phyloP scores from a whole-genome alignment of 208 protist genomes.

The Leptomonas seymouri region DNA sequence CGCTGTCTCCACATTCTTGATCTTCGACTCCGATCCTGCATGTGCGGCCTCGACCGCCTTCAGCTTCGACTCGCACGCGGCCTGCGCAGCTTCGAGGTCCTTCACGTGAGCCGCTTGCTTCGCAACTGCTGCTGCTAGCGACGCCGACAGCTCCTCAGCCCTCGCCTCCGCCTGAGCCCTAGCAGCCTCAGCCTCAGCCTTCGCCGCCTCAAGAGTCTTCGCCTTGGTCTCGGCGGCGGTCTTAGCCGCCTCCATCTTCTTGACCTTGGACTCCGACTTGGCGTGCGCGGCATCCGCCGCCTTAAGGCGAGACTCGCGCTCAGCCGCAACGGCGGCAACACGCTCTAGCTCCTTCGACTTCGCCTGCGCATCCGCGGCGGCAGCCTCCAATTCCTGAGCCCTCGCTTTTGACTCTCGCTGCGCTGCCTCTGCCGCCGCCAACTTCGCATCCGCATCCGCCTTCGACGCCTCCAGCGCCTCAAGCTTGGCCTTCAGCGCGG shows the following conservation, averaged over 20 bases:
- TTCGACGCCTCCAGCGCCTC: no score
- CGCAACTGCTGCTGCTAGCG: not conserved
- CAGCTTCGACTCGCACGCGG: not conserved
- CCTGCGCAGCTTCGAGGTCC: slow-evolving; percentile 1
- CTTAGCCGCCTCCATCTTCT: slow-evolving; percentile 3
- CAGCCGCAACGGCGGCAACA: not conserved
- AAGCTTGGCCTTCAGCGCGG: no score
- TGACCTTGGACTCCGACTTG: not conserved
- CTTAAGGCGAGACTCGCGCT: no score
- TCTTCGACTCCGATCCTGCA: slow-evolving; percentile 3
- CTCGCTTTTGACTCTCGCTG: no score
- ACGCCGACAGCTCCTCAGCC: slow-evolving; percentile 1
- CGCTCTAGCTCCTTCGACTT: slow-evolving; percentile 3
- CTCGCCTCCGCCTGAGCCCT: not conserved
- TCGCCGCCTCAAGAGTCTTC: not conserved
- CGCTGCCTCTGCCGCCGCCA: no score
- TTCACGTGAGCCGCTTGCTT: not conserved
- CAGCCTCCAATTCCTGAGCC: not conserved
- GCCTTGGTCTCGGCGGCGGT: not conserved
- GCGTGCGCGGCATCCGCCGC: slow-evolving; percentile 1
- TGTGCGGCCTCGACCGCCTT: slow-evolving; percentile 1
- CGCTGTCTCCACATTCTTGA: not conserved
- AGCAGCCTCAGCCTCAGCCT: not conserved
- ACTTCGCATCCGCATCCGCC: no score
- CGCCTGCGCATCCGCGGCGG: slow-evolving; percentile 2